phyloP scores from a whole-genome alignment of 2,329 filamentous ascomycete species.

The Cladosporium sp. region DNA sequence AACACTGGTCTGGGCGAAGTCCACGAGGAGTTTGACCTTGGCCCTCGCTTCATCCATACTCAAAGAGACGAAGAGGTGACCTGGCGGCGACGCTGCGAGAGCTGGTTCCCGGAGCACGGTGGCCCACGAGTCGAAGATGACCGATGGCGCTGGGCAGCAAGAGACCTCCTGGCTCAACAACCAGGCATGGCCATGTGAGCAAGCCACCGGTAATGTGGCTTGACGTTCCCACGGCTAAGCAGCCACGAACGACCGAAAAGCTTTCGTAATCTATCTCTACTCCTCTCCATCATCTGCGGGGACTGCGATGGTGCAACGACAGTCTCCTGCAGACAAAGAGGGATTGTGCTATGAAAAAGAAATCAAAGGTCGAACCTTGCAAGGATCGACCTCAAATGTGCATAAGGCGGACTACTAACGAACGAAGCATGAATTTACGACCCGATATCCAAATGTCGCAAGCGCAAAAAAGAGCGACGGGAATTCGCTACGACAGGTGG shows the following conservation, averaged over 20 bases:
- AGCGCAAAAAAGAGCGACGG: too few species aligned
- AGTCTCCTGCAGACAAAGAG: too few species aligned
- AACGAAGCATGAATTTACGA: too few species aligned
- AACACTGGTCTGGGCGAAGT: slow-evolving; percentile 71
- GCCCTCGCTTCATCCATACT: slow-evolving; percentile 83
- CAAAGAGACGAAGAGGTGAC: slow-evolving; percentile 88
- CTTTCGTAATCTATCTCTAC: slow-evolving; percentile 1
- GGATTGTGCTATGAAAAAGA: neutral
- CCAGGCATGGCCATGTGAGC: slow-evolving; percentile 1
- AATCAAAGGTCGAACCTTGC: neutral
- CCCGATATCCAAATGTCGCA: too few species aligned
- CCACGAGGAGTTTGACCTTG: slow-evolving; percentile 95
- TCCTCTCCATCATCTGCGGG: neutral
- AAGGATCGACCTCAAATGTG: too few species aligned
- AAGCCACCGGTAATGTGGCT: neutral
- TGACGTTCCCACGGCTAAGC: neutral
- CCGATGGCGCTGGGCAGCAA: slow-evolving; percentile 5
- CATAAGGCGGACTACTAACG: too few species aligned
- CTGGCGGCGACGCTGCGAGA: slow-evolving; percentile 83
- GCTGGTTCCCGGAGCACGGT: slow-evolving; percentile 62
- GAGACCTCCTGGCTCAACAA: neutral
- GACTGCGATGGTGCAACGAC: neutral
- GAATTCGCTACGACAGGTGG: too few species aligned
- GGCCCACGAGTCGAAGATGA: slow-evolving; percentile 6
- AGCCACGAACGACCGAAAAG: neutral